These are phyloP conservation scores for Tetracentron sinense DNA, from an alignment of 164 flowering plant species.

Conservation along the genomic window DNA sequence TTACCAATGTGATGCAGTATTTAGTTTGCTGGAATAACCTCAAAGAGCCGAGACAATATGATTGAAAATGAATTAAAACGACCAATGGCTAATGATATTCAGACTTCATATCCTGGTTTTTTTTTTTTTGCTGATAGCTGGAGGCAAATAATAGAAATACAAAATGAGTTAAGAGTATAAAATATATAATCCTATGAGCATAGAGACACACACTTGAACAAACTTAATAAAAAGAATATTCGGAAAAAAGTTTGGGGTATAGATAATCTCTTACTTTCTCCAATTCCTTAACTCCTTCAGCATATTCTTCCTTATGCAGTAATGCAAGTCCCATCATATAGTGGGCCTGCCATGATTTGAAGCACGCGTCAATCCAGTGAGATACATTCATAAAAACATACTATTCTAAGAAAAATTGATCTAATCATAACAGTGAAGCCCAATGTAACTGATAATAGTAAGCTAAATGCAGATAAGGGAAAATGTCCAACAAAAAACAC, in stretches of 20 bases:
- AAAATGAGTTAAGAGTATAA: neutral
- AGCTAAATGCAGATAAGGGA: too few relatives aligned
- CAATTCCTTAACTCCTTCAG: conserved; percentile 66
- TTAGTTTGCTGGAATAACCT: too few relatives aligned
- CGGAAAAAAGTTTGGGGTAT: neutral
- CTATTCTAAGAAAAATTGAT: too few relatives aligned
- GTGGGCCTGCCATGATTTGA: conserved; percentile 49
- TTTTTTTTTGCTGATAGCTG: too few relatives aligned
- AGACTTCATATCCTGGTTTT: too few relatives aligned
- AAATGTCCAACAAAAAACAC: too few relatives aligned
- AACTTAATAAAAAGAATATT: neutral
- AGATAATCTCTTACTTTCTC: conserved; percentile 43
- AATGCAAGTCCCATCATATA: conserved; percentile 87
- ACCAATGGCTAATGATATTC: too few relatives aligned
- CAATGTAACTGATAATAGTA: neutral
- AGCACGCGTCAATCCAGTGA: neutral
- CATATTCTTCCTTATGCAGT: conserved; percentile 47
- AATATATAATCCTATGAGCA: neutral
- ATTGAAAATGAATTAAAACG: too few relatives aligned
- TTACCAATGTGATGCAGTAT: too few relatives aligned
- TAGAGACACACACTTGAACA: neutral
- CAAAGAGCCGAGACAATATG: too few relatives aligned
- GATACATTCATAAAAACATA: neutral
- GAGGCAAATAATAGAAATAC: neutral
- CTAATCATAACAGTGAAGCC: too few relatives aligned